phyloP scores from a whole-genome alignment of 176 grass and related monocot genomes.

The Puya raimondii region DNA sequence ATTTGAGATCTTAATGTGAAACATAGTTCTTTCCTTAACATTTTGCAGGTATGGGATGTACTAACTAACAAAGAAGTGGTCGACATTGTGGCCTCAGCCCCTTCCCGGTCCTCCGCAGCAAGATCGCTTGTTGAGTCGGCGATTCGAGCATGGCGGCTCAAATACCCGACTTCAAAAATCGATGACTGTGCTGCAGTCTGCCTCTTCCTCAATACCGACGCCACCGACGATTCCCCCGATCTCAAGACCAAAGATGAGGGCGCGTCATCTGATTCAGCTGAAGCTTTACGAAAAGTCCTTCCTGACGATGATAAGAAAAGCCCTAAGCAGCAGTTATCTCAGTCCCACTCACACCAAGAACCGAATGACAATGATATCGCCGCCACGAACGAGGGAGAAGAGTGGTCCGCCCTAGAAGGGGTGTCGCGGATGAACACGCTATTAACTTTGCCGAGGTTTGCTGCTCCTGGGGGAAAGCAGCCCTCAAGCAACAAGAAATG shows the following conservation, averaged over 20 bases:
- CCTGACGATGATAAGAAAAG: too few relatives aligned
- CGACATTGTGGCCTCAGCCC: constrained; percentile 34
- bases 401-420: too few relatives aligned
- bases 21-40: constrained; percentile 1
- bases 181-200: constrained; percentile 74
- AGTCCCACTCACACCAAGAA: too few relatives aligned
- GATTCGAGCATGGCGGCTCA: constrained; percentile 35
- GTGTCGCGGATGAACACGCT: too few relatives aligned
- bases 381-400: too few relatives aligned
- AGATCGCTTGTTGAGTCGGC: constrained; percentile 51
- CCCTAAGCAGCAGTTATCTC: too few relatives aligned
- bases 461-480: too few relatives aligned
- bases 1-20: background rate
- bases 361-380: too few relatives aligned
- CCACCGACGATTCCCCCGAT: constrained; percentile 15
- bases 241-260: constrained; percentile 13
- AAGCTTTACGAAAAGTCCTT: background rate
- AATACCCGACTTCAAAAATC: constrained; percentile 45
- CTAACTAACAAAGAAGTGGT: constrained; percentile 57
- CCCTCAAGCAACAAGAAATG: too few relatives aligned
- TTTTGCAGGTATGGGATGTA: constrained; percentile 67
- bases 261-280: background rate
- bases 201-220: constrained; percentile 53
- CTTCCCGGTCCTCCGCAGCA: constrained; percentile 41
- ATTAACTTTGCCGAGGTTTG: too few relatives aligned